Base-by-base conservation (phyloP, 768 basidiomycete species). In the Leccinum imitatum region DNA sequence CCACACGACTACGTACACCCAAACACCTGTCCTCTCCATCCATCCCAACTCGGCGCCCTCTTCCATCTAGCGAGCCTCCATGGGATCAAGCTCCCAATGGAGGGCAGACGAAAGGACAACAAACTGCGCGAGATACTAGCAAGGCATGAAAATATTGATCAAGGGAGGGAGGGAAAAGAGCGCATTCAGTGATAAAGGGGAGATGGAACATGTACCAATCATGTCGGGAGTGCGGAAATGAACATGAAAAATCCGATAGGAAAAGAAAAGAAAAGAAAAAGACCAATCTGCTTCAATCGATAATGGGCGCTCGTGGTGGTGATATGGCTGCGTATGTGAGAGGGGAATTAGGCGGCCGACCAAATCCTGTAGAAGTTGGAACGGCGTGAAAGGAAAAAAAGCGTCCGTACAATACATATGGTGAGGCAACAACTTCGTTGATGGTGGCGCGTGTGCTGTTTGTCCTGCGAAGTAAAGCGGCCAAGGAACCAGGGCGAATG, bases 91-190 rank as follows among this genome's bases (percentile, higher is more conserved):
- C 61, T 65, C 68, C 67, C 71, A 69, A 69, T 76, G 82, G 79
- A 83, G 85, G 85, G 85, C 68, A 79, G 81, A 82, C 74, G 76
- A 72, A 85, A 89, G 87, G 88, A 88, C 78, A 80, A 86, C 81
- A 81, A 81, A 81, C 69, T 66, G 56, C 63, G 62, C 60, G 62
- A 65, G 59, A 66, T 61, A 64, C 62, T 59, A 68, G 65, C 59
- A 67, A 64, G 67, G 67, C 57, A 65, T 65, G 68, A 58, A 66
- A 66, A 62, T 57, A 56, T 52, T 61, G 59, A 62, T 59, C 50
- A 67, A 53, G 57, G 59, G 56, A 37, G 44, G 59, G 55, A 47
- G 31, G 58, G 23, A 65, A 66, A 65, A 35, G 60, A 57, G 58
- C 56, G 64, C 64, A 57, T 67, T 59, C 60, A 59, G 55, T 62